Evolutionary conservation across 2,329 filamentous ascomycete genomes (phyloP), one percentile per base, ranked within the genome.

Genomic region (Aspergillus costaricaensis): DNA sequence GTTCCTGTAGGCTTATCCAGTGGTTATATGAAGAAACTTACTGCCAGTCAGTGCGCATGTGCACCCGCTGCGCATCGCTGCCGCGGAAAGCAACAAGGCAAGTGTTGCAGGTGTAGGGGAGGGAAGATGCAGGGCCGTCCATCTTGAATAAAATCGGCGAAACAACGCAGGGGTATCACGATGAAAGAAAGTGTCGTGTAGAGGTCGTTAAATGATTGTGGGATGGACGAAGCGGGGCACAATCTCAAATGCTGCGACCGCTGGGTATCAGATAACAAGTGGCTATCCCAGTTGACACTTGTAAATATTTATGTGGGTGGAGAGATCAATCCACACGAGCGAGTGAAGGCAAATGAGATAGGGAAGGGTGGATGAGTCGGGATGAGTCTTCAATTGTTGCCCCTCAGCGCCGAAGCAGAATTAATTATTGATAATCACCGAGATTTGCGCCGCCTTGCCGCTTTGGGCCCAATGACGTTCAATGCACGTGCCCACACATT

Each of bases 21-120:
- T 27, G 57, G 32, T 57, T 30, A 39, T 53, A 62, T 52, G 60
- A 55, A 30, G 32, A 25, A 52, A 88, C 91, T 80, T 84, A 95
- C 90, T 99, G 94, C 95, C 95, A 99, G 80, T 99, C 95, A 70
- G 90, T 95, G 77, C 95, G 92, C 95, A 99, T 99, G 76, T 99
- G 95, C 39, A 87, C 88, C 75, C 95, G 89, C 80, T 99, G 95
- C 59, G 96, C 84, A 74, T 98, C 94, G 76, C 91, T 92, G 74
- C 91, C 92, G 67, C 94, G 89, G 80, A 98, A 99, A 55, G 94
- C 95, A 69, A 99, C 93, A 76, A 96, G 92, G 75, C 95, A 99
- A 60, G 93, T 95, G 79, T 98, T 99, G 87, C 95, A 99, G 58
- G 94, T 98, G 80, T 94, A 99, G 1, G 95, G 94, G 75, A 97